These are phyloP conservation scores for Rhododendron ferrugineum DNA, from an alignment of 148 eudicot genomes.

Conservation along the genomic window DNA sequence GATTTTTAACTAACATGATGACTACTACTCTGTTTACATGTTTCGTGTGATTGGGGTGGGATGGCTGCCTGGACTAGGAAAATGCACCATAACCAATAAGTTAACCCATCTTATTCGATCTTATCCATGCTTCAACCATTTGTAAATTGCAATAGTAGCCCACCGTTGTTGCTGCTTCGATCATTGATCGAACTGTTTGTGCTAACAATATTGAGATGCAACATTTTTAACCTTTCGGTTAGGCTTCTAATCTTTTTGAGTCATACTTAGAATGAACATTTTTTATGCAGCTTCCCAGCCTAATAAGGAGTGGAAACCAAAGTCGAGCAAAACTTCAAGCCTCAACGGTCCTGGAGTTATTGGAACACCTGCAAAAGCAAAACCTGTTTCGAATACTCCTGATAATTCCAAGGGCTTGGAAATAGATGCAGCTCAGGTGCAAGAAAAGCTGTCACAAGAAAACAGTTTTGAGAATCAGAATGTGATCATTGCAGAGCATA, in stretches of 20 bases:
- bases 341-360: slow-evolving; percentile 53
- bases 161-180: background rate
- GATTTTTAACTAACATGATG: background rate
- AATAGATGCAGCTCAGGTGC: slow-evolving; percentile 41
- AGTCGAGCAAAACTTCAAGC: slow-evolving; percentile 53
- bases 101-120: background rate
- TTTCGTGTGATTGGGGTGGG: background rate
- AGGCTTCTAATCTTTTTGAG: background rate
- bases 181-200: background rate
- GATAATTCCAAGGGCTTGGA: slow-evolving; percentile 39
- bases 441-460: slow-evolving; percentile 47
- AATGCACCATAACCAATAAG: background rate
- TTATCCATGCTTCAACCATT: background rate
- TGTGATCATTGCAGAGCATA: slow-evolving; percentile 87
- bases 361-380: slow-evolving; percentile 64
- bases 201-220: background rate
- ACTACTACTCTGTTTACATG: background rate
- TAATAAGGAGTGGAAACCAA: slow-evolving; percentile 96
- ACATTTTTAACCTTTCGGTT: background rate
- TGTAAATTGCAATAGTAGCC: background rate
- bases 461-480: slow-evolving; percentile 55
- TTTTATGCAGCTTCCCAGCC: slow-evolving; percentile 47
- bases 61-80: background rate
- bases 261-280: background rate
- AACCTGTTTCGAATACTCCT: slow-evolving; percentile 46